phyloP scores from a whole-genome alignment of 2,329 filamentous ascomycete species.

The Nigrograna mackinnonii region DNA sequence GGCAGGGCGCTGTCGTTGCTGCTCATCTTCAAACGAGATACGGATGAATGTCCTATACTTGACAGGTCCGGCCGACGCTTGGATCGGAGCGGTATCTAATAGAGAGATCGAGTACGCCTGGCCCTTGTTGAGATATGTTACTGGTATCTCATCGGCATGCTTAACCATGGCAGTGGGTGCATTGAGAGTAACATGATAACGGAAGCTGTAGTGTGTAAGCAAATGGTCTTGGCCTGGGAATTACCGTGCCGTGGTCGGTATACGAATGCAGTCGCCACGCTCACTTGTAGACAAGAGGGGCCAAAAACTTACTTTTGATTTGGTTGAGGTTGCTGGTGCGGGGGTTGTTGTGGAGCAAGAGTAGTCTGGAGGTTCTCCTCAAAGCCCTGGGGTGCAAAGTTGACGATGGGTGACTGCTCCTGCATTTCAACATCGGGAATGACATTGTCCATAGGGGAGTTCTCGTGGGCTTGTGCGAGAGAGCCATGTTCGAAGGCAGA shows the following conservation, averaged over 20 bases:
- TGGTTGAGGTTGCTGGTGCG: no score
- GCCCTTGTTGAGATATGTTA: constrained; percentile 98
- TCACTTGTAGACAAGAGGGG: constrained; percentile 1
- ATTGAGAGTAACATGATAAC: constrained; percentile 87
- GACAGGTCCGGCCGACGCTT: constrained; percentile 59
- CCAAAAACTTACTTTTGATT: constrained; percentile 53
- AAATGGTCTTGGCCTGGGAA: background rate
- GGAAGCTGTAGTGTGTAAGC: constrained; percentile 57
- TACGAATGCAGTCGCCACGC: background rate
- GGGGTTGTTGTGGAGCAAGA: constrained; percentile 39
- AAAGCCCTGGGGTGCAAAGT: constrained; percentile 56
- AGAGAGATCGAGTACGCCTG: constrained; percentile 90
- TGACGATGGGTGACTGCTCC: constrained; percentile 62
- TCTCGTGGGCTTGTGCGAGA: constrained; percentile 70
- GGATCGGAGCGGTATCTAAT: constrained; percentile 71
- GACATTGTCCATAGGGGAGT: constrained; percentile 65
- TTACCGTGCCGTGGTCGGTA: constrained; percentile 1
- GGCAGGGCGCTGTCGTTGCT: constrained; percentile 81
- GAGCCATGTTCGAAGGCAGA: constrained; percentile 70
- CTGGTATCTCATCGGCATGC: constrained; percentile 83
- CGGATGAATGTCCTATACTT: constrained; percentile 89
- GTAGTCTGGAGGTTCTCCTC: constrained; percentile 51
- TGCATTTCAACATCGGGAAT: constrained; percentile 62
- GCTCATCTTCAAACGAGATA: constrained; percentile 96
- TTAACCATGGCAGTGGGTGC: constrained; percentile 97